phyloP scores from a whole-genome alignment of 495 filamentous ascomycete genomes.

The Coniosporium apollinis region DNA sequence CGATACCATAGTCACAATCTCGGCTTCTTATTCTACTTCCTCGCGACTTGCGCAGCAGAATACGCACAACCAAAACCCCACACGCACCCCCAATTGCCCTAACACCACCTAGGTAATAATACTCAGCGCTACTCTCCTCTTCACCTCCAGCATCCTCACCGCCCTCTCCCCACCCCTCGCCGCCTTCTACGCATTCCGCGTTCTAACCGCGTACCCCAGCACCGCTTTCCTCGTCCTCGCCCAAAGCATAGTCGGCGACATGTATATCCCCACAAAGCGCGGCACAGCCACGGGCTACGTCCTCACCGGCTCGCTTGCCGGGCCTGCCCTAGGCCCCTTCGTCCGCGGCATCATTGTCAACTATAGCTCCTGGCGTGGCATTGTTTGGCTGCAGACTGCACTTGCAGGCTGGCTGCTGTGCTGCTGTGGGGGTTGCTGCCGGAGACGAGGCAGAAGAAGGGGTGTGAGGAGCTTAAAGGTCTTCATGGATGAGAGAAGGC shows the following conservation, averaged over 20 bases:
- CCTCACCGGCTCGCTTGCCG: conserved; percentile 49
- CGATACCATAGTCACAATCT: no score
- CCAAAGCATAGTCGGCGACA: conserved; percentile 38
- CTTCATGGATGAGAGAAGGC: conserved; percentile 23
- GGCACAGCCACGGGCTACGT: conserved; percentile 57
- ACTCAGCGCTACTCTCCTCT: conserved; percentile 34
- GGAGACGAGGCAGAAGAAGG: conserved; percentile 48
- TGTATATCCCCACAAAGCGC: conserved; percentile 35
- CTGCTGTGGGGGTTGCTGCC: conserved; percentile 49
- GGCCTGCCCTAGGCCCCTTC: conserved; percentile 55
- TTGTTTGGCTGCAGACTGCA: conserved; percentile 58
- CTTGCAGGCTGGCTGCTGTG: conserved; percentile 39
- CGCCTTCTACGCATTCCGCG: conserved; percentile 51
- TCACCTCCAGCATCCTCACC: conserved; percentile 46
- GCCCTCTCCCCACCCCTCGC: conserved; percentile 49
- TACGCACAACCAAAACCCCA: no score
- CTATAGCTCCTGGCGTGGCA: conserved; percentile 47
- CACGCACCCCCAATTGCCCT: no score
- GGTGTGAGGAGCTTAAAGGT: conserved; percentile 36
- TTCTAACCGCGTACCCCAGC: conserved; percentile 54
- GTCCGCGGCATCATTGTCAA: conserved; percentile 45
- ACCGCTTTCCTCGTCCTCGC: conserved; percentile 53
- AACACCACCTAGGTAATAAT: no score
- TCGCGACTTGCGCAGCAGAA: no score
- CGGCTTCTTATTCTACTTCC: conserved; percentile 1